phyloP scores from a whole-genome alignment of 495 filamentous ascomycete species.

The Daldinia loculata region DNA sequence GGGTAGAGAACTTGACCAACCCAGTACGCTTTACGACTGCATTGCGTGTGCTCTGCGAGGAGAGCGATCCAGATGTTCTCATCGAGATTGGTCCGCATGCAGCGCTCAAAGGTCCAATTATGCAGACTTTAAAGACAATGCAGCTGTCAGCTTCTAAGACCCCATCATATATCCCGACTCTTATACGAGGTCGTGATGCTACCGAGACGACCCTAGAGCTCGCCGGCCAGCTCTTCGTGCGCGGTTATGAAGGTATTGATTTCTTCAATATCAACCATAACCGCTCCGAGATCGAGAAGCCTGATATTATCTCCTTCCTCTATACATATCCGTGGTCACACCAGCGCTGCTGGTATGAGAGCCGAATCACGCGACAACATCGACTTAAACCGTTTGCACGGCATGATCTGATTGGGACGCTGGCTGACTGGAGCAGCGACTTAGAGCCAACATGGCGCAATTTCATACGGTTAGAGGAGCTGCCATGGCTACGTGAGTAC shows the following conservation, averaged over 20 bases:
- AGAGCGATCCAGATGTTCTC: conserved; percentile 54
- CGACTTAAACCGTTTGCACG: conserved; percentile 55
- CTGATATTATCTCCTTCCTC: conserved; percentile 56
- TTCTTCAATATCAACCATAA: conserved; percentile 50
- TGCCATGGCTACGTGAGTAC: conserved; percentile 64
- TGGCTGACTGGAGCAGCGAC: conserved; percentile 53
- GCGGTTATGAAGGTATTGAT: conserved; percentile 51
- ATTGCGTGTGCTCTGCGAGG: conserved; percentile 42
- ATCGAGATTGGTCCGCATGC: conserved; percentile 72
- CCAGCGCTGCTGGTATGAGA: conserved; percentile 58
- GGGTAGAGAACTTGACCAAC: conserved; percentile 55
- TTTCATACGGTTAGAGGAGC: conserved; percentile 55
- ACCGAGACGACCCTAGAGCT: conserved; percentile 49
- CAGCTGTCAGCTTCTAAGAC: conserved; percentile 47
- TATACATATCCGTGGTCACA: conserved; percentile 63
- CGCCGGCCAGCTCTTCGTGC: conserved; percentile 52
- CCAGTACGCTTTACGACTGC: conserved; percentile 53
- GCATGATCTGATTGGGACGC: conserved; percentile 63
- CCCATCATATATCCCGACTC: conserved; percentile 49
- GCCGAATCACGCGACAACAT: conserved; percentile 55
- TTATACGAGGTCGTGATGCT: conserved; percentile 51
- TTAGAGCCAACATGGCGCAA: conserved; percentile 62
- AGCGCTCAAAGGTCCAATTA: conserved; percentile 65
- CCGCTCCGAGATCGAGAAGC: conserved; percentile 45
- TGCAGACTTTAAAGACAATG: conserved; percentile 59